A percentile compares a stretch with the other conserved stretches of the same genome.
These are phyloP conservation scores for Metschnikowia kofuensis DNA, from an alignment of 805 yeast genomes.

Conservation along the genomic window DNA sequence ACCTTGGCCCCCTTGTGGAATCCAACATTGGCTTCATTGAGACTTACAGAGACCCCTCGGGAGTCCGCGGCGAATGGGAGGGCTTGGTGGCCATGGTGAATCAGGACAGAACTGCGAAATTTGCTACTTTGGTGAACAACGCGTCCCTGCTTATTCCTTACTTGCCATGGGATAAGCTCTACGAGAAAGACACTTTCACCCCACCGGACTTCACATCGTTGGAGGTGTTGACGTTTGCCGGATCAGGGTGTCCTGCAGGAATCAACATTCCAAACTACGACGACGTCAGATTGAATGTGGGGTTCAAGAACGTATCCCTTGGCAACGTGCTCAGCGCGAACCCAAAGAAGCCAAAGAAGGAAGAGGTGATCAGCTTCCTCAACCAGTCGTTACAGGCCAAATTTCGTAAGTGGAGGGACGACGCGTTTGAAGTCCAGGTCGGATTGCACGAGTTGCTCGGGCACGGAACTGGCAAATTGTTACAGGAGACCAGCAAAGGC, in stretches of 20 bases:
- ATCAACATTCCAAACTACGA: constrained; percentile 92
- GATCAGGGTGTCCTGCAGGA: constrained; percentile 90
- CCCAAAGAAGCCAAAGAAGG: constrained; percentile 60
- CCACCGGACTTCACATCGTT: constrained; percentile 92
- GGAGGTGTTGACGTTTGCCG: constrained; percentile 86
- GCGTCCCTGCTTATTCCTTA: constrained; percentile 63
- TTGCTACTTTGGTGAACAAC: constrained; percentile 61
- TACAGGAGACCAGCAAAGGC: constrained; percentile 55
- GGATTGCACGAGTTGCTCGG: constrained; percentile 91
- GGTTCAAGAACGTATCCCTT: constrained; percentile 85
- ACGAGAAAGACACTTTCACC: constrained; percentile 80
- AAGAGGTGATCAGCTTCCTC: constrained; percentile 68
- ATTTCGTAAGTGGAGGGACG: constrained; percentile 70
- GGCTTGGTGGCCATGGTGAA: constrained; percentile 88
- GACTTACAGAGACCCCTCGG: constrained; percentile 89
- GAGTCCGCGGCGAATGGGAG: constrained; percentile 93
- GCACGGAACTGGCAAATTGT: constrained; percentile 85
- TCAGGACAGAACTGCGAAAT: constrained; percentile 80
- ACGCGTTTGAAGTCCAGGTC: constrained; percentile 89
- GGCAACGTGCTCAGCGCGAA: constrained; percentile 80
- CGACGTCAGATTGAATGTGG: constrained; percentile 77
- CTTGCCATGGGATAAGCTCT: constrained; percentile 75
- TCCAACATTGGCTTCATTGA: constrained; percentile 89
- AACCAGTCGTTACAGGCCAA: constrained; percentile 48
- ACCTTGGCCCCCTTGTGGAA: constrained; percentile 65